These are phyloP conservation scores for Rossbeevera mucosa DNA, from an alignment of 768 basidiomycete genomes.

Conservation along the genomic window DNA sequence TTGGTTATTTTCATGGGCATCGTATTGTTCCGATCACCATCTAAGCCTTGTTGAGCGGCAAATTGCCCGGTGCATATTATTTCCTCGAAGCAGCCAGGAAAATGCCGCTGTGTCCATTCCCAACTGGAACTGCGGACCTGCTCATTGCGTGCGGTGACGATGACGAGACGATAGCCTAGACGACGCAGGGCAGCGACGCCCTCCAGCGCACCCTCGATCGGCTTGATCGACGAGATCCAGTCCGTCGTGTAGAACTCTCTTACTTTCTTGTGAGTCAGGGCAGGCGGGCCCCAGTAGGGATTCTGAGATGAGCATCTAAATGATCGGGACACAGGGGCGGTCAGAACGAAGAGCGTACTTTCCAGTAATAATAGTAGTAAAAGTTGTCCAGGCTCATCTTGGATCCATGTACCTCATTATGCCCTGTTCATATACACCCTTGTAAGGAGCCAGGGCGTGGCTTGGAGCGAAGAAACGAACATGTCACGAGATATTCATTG, in stretches of 20 bases:
- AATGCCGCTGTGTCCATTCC: constrained; percentile 62
- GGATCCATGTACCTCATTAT: constrained; percentile 56
- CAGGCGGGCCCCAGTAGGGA: constrained; percentile 56
- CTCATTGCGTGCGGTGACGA: constrained; percentile 69
- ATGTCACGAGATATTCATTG: constrained; percentile 53
- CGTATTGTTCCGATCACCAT: constrained; percentile 29
- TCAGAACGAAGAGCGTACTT: constrained; percentile 35
- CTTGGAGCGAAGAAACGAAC: constrained; percentile 29
- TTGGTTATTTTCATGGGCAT: constrained; percentile 58
- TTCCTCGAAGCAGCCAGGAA: constrained; percentile 57
- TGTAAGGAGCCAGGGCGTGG: neutral
- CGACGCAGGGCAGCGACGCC: constrained; percentile 51
- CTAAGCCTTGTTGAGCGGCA: constrained; percentile 39
- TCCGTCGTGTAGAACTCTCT: constrained; percentile 52
- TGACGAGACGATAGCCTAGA: constrained; percentile 64
- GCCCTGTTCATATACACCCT: constrained; percentile 43
- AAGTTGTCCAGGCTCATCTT: constrained; percentile 51
- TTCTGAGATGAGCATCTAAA: constrained; percentile 31
- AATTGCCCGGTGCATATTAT: constrained; percentile 76
- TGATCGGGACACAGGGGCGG: neutral
- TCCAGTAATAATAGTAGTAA: constrained; percentile 78
- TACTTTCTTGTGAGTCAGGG: constrained; percentile 57
- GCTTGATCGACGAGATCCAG: constrained; percentile 41
- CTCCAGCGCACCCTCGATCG: constrained; percentile 59
- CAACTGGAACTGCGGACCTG: constrained; percentile 54